A percentile compares a stretch with the other conserved stretches of the same genome.
Evolutionary conservation across 192 early-diverging fungal species (phyloP).

Genomic region (Podila epicladia): DNA sequence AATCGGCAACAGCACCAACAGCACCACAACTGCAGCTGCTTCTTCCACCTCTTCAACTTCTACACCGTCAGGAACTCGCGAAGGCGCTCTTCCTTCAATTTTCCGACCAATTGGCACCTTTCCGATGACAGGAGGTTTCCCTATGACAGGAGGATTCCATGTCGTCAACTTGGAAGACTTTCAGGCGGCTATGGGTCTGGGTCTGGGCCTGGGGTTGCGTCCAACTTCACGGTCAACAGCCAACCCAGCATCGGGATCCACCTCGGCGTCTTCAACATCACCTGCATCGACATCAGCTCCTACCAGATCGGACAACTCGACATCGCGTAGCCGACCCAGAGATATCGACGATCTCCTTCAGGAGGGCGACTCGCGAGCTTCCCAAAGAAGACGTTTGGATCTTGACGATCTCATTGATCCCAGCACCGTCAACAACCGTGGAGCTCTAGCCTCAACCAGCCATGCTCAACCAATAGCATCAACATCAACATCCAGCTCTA

Average conservation of each 20-base stretch:
- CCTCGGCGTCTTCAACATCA: background rate
- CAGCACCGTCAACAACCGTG: background rate
- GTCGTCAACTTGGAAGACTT: too few species aligned
- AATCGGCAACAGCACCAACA: background rate
- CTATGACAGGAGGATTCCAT: constrained; percentile 12
- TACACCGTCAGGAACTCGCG: too few species aligned
- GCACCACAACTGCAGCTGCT: background rate
- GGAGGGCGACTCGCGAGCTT: background rate
- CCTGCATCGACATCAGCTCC: background rate
- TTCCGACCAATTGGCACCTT: constrained; percentile 4
- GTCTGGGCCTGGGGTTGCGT: too few species aligned
- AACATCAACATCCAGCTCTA: background rate
- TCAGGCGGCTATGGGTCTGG: too few species aligned
- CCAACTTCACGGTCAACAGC: too few species aligned
- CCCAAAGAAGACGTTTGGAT: constrained; percentile 1
- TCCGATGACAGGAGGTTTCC: constrained; percentile 24
- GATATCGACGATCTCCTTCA: background rate
- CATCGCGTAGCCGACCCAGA: background rate
- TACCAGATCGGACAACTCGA: background rate
- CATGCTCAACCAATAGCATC: background rate
- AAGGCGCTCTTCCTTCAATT: background rate
- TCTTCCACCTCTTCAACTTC: too few species aligned
- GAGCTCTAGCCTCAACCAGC: background rate
- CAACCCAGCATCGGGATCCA: too few species aligned
- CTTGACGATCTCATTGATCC: background rate